Evolutionary conservation across 129 eudicot species (phyloP).

Genomic region (Dittrichia graveolens): DNA sequence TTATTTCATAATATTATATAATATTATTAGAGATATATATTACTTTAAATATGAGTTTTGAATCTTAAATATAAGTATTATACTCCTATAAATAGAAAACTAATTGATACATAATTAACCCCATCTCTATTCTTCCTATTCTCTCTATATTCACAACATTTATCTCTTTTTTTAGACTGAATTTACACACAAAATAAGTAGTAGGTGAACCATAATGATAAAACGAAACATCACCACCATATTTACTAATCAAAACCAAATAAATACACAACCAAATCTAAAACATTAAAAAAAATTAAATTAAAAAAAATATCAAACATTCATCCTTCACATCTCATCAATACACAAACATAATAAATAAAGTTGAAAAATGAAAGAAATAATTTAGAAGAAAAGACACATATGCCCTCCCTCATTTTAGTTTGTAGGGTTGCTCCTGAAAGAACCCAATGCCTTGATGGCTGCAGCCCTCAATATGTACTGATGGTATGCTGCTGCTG

Average conservation of each 20-base stretch:
- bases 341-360: constrained; percentile 32
- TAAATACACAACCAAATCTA: constrained; percentile 34
- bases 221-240: constrained; percentile 16
- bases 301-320: constrained; percentile 12
- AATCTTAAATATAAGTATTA: no score
- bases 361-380: constrained; percentile 35
- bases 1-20: no score
- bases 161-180: no score
- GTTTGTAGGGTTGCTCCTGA: constrained; percentile 83
- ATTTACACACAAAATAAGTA: no score
- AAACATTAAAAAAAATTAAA: not conserved
- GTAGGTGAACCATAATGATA: no score
- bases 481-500: constrained; percentile 94
- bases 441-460: constrained; percentile 83
- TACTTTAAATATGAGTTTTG: no score
- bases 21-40: no score
- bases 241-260: constrained; percentile 26
- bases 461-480: constrained; percentile 91
- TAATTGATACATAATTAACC: no score
- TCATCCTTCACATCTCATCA: constrained; percentile 20
- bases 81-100: no score
- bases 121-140: no score
- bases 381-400: constrained; percentile 19
- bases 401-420: constrained; percentile 26
- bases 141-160: no score